phyloP scores from a whole-genome alignment of 768 basidiomycete species.

The Tylopilus rubrobrunneus region DNA sequence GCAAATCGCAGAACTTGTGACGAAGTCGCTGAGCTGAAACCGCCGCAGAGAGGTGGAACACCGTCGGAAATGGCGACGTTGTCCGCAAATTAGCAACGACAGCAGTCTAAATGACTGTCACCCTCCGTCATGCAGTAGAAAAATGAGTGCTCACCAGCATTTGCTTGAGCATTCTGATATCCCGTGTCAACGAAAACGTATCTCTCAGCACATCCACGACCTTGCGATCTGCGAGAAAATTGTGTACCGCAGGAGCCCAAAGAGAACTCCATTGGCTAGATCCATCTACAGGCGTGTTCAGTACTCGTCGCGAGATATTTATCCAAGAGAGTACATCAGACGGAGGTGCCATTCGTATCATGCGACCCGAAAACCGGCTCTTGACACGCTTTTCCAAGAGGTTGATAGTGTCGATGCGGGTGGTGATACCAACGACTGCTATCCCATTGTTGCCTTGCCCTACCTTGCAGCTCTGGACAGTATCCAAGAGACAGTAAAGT shows the following conservation, averaged over 20 bases:
- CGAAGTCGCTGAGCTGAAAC: constrained; percentile 54
- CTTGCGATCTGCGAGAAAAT: constrained; percentile 48
- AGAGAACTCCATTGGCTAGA: constrained; percentile 51
- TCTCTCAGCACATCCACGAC: constrained; percentile 50
- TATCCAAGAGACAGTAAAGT: constrained; percentile 93
- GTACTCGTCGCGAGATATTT: constrained; percentile 41
- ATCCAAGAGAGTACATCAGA: constrained; percentile 47
- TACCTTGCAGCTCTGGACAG: constrained; percentile 79
- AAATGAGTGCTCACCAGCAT: constrained; percentile 51
- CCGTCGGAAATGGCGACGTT: constrained; percentile 50
- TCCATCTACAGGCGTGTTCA: constrained; percentile 33
- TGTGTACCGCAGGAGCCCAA: constrained; percentile 59
- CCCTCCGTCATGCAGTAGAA: not conserved
- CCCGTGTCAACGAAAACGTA: constrained; percentile 56
- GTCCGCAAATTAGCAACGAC: constrained; percentile 45
- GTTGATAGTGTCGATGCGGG: constrained; percentile 83
- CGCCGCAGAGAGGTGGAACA: constrained; percentile 40
- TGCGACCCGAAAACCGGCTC: constrained; percentile 92
- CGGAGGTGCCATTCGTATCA: constrained; percentile 72
- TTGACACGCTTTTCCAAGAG: constrained; percentile 95
- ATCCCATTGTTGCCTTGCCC: constrained; percentile 60
- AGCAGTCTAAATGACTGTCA: constrained; percentile 36
- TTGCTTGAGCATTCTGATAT: constrained; percentile 53
- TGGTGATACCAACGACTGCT: constrained; percentile 83
- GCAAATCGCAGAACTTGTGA: constrained; percentile 46